Conservation (phyloP, 1,139 yeast species). For the Nakaseomyces glabratus region DNA sequence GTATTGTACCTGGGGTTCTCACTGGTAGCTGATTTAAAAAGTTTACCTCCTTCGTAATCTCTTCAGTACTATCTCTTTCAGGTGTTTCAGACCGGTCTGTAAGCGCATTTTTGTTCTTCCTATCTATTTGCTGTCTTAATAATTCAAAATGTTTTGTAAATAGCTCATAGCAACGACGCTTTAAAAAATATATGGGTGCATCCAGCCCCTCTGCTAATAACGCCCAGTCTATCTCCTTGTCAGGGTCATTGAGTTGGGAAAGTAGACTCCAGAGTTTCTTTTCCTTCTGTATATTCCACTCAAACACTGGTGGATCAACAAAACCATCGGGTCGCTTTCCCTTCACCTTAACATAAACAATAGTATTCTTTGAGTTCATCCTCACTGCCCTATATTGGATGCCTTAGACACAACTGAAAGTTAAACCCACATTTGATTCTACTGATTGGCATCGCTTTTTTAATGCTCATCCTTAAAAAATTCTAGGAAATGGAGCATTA, state of each 20-base stretch:
- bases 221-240: constrained; percentile 36
- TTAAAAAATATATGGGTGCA: constrained; percentile 26
- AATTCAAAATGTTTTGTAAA: constrained; percentile 24
- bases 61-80: background rate
- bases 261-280: constrained; percentile 36
- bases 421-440: too few species aligned
- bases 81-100: constrained; percentile 1
- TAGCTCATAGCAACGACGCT: constrained; percentile 25
- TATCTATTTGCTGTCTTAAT: constrained; percentile 21
- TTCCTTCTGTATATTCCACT: constrained; percentile 38
- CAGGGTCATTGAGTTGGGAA: constrained; percentile 30
- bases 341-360: constrained; percentile 27
- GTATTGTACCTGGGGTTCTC: constrained; percentile 1
- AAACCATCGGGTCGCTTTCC: constrained; percentile 36
- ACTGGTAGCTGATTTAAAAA: constrained; percentile 4
- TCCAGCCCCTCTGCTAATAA: constrained; percentile 19
- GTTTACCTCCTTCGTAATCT: constrained; percentile 1
- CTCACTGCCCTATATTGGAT: too few species aligned
- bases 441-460: too few species aligned
- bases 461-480: too few species aligned
- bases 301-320: constrained; percentile 35
- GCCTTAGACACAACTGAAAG: too few species aligned
- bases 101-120: constrained; percentile 11
- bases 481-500: too few species aligned
- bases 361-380: constrained; percentile 27